Evolutionary conservation across 2,329 filamentous ascomycete genomes (phyloP), one percentile per base, ranked within the genome.

Genomic region (Boeremia exigua): DNA sequence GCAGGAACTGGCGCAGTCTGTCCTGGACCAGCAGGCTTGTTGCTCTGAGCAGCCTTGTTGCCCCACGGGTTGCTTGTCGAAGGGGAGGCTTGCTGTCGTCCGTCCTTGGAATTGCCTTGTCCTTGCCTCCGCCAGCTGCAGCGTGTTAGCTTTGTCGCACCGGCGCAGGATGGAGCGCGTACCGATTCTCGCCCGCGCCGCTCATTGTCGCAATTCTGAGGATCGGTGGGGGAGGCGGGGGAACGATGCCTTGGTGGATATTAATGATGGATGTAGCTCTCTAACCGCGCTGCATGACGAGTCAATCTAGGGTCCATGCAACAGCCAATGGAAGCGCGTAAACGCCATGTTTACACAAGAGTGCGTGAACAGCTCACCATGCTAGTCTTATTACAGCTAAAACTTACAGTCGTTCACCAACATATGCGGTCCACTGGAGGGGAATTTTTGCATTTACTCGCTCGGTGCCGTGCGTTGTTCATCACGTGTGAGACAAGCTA

Each of bases 151-250:
- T 47, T 49, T 12, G 30, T 27, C 28, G 23, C 28, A 29, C 25
- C 8, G 28, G 17, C 4, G 39, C 27, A 30, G 30, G 37, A 27
- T 12, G 32, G 17, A 50, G 38, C 53, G 38, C 63, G 43, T 70
- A 75, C 73, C 72, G 70, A 53, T 74, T 75, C 62, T 75, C 73
- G 48, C 67, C 71, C 65, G 67, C 69, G 65, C 71, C 73, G 64
- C 73, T 75, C 73, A 75, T 75, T 56, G 56, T 74, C 56, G 56
- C 48, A 56, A 60, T 53, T 60, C 48, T 56, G 54, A 49, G 46
- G 48, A 58, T 62, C 62, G 63, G 60, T 56, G 62, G 66, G 63
- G 62, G 61, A 62, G 63, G 60, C 60, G 53, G 55, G 64, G 63
- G 62, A 57, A 56, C 63, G 65, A 65, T 66, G 60, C 64, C 54